Evolutionary conservation across 495 filamentous ascomycete genomes (phyloP), one percentile per base, ranked within the genome.

Genomic region (Penicillium desertorum): DNA sequence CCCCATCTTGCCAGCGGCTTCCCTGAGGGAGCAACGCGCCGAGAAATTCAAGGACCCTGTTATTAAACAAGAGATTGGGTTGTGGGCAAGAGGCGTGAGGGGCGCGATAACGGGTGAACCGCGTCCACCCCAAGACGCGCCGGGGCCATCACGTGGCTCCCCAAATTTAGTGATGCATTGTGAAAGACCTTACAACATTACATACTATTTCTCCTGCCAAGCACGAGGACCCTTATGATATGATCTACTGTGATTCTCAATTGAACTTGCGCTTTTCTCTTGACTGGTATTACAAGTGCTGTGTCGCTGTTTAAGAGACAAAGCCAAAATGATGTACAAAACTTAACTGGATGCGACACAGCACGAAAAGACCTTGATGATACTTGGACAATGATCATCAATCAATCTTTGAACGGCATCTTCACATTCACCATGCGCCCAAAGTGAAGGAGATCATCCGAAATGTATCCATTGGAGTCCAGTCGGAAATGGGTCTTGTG

Each of bases 1-100:
- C 67, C 94, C 85, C 85, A 88, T 88, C 29, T 70, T 82, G 72
- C 64, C 64, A 56, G 69, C 58, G 57, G 67, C 72, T 66, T 62
- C 64, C 55, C 59, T 49, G 58, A 64, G 68, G 71, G 70, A 62
- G 65, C 63, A 57, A 60, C 58, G 32, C 65, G 56, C 59, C 60
- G 62, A 50, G 12, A 50, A 54, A 58, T 54, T 55, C 45, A 53
- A 54, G 45, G 17, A 56, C 54, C 17, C 44, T 56, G 51, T 57
- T 57, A 52, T 48, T 41, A 47, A 50, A 23, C 42, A 30, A 45
- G 43, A 37, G 30, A 56, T 39, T 58, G 55, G 37, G 22, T 42
- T 42, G 57, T 59, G 30, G 57, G 36, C 43, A 46, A 57, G 57
- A 43, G 50, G 54, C 57, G 59, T 42, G 64, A 69, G 64, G 64